Conservation (phyloP, 768 basidiomycete species). For the Hericium erinaceus region DNA sequence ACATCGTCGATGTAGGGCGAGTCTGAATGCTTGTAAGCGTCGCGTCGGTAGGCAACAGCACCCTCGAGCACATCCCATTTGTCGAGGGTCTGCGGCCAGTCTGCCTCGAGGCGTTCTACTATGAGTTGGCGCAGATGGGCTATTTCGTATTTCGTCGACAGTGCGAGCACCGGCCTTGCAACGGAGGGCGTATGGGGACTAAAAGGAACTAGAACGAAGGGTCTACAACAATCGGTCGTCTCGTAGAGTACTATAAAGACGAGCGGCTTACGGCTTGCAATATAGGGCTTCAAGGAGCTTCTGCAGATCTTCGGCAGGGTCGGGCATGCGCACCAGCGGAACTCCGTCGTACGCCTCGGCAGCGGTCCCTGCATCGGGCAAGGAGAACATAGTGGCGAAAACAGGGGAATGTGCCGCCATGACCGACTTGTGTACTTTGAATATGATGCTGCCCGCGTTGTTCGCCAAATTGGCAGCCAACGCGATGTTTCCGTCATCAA, state of each 20-base stretch:
- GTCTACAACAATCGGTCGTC: not conserved
- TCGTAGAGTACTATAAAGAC: not conserved
- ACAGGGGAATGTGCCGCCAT: not conserved
- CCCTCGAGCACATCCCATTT: conserved; percentile 20
- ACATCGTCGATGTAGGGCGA: not conserved
- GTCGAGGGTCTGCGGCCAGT: conserved; percentile 19
- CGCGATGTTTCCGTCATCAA: not conserved
- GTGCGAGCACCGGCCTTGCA: not conserved
- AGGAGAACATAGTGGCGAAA: not conserved
- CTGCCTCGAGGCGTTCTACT: conserved; percentile 22
- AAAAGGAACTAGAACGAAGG: not conserved
- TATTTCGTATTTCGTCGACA: conserved; percentile 17
- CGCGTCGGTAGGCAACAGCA: not conserved
- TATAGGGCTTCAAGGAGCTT: not conserved
- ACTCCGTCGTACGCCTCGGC: not conserved
- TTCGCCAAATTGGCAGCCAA: not conserved
- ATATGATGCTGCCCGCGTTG: not conserved
- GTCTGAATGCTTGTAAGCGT: not conserved
- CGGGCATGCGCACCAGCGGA: not conserved
- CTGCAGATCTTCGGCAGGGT: not conserved
- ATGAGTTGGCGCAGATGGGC: not conserved
- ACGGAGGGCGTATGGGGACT: not conserved
- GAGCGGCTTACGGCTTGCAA: not conserved
- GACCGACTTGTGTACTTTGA: not conserved
- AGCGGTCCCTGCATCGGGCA: not conserved